Evolutionary conservation across 2,329 filamentous ascomycete species (phyloP).

Genomic region (Exophiala aquamarina): DNA sequence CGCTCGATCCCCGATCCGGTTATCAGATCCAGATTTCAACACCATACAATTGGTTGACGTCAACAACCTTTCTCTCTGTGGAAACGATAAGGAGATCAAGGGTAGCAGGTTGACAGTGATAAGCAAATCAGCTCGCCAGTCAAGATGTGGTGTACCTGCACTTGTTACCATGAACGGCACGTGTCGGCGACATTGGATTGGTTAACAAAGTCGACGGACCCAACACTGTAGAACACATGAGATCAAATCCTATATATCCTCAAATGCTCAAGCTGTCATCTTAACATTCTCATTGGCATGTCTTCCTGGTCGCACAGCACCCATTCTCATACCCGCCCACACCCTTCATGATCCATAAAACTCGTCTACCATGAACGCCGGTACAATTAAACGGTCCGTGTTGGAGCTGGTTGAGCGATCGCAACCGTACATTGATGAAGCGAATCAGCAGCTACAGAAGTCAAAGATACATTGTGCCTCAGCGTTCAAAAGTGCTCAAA

Average conservation of each 20-base stretch:
- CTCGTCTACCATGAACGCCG: conserved; percentile 21
- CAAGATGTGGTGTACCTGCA: no score
- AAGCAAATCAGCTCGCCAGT: conserved; percentile 5
- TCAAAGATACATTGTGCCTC: conserved; percentile 19
- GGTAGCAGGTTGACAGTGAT: no score
- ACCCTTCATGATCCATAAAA: background rate
- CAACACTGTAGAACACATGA: no score
- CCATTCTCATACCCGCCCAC: no score
- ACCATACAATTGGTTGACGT: conserved; percentile 13
- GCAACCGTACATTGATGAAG: conserved; percentile 20
- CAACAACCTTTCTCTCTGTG: conserved; percentile 10
- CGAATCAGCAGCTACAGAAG: conserved; percentile 12
- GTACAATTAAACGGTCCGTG: conserved; percentile 11
- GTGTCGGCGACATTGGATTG: no score
- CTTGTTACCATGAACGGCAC: no score
- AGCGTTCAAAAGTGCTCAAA: conserved; percentile 11
- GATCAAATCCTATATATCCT: no score
- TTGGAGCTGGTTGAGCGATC: conserved; percentile 17
- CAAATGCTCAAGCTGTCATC: no score
- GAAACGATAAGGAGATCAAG: conserved; percentile 17
- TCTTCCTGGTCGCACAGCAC: no score
- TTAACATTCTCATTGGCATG: no score
- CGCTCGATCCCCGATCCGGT: conserved; percentile 16
- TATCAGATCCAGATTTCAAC: conserved; percentile 12
- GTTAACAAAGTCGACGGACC: no score